Evolutionary conservation across 164 flowering plant species (phyloP).

Genomic region (Piper longum): DNA sequence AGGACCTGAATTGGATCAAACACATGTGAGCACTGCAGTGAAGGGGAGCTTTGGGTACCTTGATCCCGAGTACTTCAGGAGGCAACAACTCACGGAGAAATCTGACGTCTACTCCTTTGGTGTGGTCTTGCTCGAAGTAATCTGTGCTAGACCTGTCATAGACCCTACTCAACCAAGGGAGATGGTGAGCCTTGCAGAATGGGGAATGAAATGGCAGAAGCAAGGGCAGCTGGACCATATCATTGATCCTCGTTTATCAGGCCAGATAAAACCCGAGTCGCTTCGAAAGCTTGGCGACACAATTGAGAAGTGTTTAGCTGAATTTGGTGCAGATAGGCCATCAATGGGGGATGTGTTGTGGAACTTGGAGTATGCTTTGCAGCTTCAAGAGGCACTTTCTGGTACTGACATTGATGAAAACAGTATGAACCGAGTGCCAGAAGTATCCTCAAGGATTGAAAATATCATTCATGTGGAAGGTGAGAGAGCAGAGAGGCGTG

Average conservation of each 20-base stretch:
- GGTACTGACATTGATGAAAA: slow-evolving; percentile 10
- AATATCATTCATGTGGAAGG: too few relatives aligned
- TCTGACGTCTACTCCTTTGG: too few relatives aligned
- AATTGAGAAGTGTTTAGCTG: slow-evolving; percentile 22
- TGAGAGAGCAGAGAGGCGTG: too few relatives aligned
- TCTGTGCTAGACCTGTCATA: too few relatives aligned
- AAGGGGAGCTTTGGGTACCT: too few relatives aligned
- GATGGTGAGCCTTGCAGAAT: too few relatives aligned
- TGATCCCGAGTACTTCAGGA: too few relatives aligned
- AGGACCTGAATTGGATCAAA: slow-evolving; percentile 31
- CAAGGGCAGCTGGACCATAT: slow-evolving; percentile 41
- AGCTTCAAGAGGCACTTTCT: slow-evolving; percentile 29
- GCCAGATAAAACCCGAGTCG: slow-evolving; percentile 38
- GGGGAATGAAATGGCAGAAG: slow-evolving; percentile 41
- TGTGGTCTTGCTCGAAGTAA: too few relatives aligned
- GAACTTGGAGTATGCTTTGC: slow-evolving; percentile 15
- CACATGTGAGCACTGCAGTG: slow-evolving; percentile 80
- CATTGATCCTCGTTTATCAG: slow-evolving; percentile 38
- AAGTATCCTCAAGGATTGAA: too few relatives aligned
- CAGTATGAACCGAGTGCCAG: background rate
- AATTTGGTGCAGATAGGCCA: slow-evolving; percentile 51
- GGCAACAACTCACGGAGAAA: too few relatives aligned
- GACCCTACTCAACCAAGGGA: too few relatives aligned
- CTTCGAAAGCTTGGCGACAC: slow-evolving; percentile 37
- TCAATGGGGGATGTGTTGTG: slow-evolving; percentile 11